phyloP scores from a whole-genome alignment of 371 early-diverging fungal species.

The Encephalitozoon hellem region DNA sequence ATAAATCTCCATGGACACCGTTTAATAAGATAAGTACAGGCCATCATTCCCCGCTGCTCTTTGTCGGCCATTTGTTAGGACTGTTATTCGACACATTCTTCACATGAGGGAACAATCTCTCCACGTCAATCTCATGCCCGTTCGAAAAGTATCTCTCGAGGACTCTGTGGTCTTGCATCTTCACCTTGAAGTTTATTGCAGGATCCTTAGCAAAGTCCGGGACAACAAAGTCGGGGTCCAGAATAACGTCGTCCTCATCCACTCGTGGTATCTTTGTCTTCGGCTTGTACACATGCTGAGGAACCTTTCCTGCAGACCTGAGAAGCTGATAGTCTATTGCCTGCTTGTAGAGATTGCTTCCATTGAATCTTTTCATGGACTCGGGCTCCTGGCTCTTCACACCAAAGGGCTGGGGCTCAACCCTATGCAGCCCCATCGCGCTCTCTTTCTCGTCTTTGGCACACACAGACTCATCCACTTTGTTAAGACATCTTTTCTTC shows the following conservation, averaged over 20 bases:
- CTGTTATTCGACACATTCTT: slow-evolving; percentile 36
- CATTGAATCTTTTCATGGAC: neutral
- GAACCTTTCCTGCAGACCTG: neutral
- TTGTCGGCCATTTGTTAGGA: slow-evolving; percentile 35
- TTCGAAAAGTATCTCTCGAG: slow-evolving; percentile 31
- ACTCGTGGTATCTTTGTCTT: slow-evolving; percentile 33
- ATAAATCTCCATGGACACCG: neutral
- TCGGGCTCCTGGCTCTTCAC: neutral
- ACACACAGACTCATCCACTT: neutral
- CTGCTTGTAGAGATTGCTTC: slow-evolving; percentile 24
- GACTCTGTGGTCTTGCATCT: slow-evolving; percentile 23
- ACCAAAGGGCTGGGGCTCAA: neutral
- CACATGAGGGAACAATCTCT: slow-evolving; percentile 32
- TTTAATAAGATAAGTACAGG: neutral
- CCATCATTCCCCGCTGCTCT: neutral
- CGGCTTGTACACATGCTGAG: slow-evolving; percentile 1
- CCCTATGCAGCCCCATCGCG: neutral
- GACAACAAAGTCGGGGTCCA: neutral
- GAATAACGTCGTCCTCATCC: slow-evolving; percentile 11
- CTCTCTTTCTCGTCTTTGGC: neutral
- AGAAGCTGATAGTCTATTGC: slow-evolving; percentile 19
- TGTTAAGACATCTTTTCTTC: neutral
- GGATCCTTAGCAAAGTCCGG: slow-evolving; percentile 24
- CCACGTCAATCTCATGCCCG: slow-evolving; percentile 22
- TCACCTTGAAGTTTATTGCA: slow-evolving; percentile 10